Conservation (phyloP, 1,139 yeast genomes). For the Diutina ranongensis region DNA sequence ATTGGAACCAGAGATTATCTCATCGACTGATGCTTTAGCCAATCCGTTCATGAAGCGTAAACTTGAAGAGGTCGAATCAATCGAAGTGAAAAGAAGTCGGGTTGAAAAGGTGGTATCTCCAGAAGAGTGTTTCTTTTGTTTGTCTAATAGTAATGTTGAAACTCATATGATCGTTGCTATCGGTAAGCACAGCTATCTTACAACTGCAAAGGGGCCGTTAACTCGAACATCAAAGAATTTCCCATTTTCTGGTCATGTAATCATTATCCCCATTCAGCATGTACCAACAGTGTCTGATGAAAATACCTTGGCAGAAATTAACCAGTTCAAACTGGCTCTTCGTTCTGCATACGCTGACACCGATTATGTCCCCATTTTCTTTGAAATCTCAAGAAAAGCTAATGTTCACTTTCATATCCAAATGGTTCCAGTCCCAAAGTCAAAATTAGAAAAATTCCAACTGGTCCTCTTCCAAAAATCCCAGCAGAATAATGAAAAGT, state of each 20-base stretch:
- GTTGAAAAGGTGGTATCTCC: conserved; percentile 34
- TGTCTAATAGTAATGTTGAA: conserved; percentile 69
- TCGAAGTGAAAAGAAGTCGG: conserved; percentile 8
- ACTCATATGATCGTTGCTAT: conserved; percentile 74
- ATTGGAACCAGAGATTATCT: conserved; percentile 15
- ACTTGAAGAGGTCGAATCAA: not conserved
- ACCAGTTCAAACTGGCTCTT: conserved; percentile 31
- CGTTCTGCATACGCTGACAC: conserved; percentile 29
- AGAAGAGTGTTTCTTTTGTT: conserved; percentile 67
- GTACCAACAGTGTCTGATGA: conserved; percentile 21
- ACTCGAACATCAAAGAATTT: conserved; percentile 34
- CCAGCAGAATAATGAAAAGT: conserved; percentile 38
- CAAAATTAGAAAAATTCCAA: conserved; percentile 14
- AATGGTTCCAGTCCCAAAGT: conserved; percentile 43
- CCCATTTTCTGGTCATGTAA: conserved; percentile 69
- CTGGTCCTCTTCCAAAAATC: conserved; percentile 26
- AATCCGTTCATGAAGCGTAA: conserved; percentile 23
- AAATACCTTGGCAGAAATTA: conserved; percentile 19
- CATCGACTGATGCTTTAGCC: conserved; percentile 7
- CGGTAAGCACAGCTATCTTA: conserved; percentile 53
- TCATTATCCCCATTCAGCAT: conserved; percentile 77
- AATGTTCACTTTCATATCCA: conserved; percentile 62
- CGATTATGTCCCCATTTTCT: conserved; percentile 36
- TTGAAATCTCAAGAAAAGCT: conserved; percentile 45
- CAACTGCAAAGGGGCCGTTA: conserved; percentile 83